Evolutionary conservation across 1,284 basidiomycete species (phyloP).

Genomic region (Exobasidium cylindrosporum): DNA sequence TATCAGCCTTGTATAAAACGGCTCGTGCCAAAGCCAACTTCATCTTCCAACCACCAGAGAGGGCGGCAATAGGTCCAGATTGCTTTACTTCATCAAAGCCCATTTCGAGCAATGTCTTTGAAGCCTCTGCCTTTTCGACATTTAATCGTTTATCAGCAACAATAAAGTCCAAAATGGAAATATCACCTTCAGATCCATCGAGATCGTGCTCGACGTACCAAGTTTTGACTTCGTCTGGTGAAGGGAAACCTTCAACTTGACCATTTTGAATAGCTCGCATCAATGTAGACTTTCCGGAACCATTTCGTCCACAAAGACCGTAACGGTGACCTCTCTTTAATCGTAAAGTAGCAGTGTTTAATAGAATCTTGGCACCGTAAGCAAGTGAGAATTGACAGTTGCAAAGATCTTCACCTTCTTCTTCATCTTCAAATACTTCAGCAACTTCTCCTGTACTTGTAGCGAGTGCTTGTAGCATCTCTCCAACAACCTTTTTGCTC

Average conservation of each 20-base stretch:
- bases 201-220: conserved; percentile 57
- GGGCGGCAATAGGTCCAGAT: conserved; percentile 51
- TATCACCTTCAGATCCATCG: conserved; percentile 54
- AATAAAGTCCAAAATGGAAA: conserved; percentile 54
- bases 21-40: conserved; percentile 56
- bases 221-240: conserved; percentile 54
- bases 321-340: conserved; percentile 56
- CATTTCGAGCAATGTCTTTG: conserved; percentile 50
- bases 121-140: conserved; percentile 42
- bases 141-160: conserved; percentile 50
- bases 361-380: conserved; percentile 56
- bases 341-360: conserved; percentile 55
- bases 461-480: conserved; percentile 47
- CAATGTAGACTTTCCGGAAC: conserved; percentile 55
- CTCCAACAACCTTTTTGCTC: conserved; percentile 35
- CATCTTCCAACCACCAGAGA: conserved; percentile 57
- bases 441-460: conserved; percentile 51
- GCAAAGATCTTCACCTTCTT: conserved; percentile 55
- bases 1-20: conserved; percentile 56
- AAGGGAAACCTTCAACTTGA: conserved; percentile 56
- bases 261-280: conserved; percentile 56
- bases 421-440: conserved; percentile 55
- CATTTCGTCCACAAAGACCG: conserved; percentile 56
- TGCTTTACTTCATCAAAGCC: conserved; percentile 54
- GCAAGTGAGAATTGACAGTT: conserved; percentile 57